phyloP scores from a whole-genome alignment of 2,329 filamentous ascomycete species.

The Neofusicoccum parvum region DNA sequence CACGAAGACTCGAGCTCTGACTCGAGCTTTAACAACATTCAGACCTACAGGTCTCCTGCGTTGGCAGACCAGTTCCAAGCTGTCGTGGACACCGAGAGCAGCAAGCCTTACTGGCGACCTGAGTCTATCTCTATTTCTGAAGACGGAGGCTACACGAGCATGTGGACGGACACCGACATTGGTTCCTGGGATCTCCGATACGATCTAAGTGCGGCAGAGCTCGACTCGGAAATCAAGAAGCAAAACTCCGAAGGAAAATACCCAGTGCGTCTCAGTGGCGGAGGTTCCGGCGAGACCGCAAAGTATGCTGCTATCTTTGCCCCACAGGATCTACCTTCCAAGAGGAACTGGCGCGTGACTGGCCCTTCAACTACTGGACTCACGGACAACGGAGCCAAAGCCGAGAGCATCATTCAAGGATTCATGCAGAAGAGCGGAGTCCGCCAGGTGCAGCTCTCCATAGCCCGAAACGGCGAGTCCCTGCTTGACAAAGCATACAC shows the following conservation, averaged over 20 bases:
- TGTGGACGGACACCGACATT: constrained; percentile 30
- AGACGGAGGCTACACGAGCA: constrained; percentile 25
- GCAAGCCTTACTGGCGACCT: constrained; percentile 30
- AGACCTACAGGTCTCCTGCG: constrained; percentile 16
- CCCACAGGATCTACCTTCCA: constrained; percentile 23
- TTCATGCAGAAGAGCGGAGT: constrained; percentile 29
- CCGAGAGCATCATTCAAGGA: constrained; percentile 21
- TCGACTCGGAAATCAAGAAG: constrained; percentile 24
- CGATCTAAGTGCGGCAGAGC: constrained; percentile 24
- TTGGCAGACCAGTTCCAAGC: not conserved
- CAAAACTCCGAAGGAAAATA: constrained; percentile 24
- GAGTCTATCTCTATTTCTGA: constrained; percentile 26
- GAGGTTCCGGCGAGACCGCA: constrained; percentile 17
- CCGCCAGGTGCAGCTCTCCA: constrained; percentile 30
- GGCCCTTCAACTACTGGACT: constrained; percentile 27
- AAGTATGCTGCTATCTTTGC: constrained; percentile 30
- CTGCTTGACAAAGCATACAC: constrained; percentile 28
- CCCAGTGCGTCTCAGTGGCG: constrained; percentile 26
- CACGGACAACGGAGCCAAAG: constrained; percentile 24
- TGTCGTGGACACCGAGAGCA: constrained; percentile 23
- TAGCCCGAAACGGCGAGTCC: constrained; percentile 26
- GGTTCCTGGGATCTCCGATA: constrained; percentile 27
- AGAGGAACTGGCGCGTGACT: constrained; percentile 27
- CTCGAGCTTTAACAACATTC: constrained; percentile 21
- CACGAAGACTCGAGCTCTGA: constrained; percentile 26